Base-by-base conservation (phyloP, 257 asterid genomes). In the Hygrophila difformis region DNA sequence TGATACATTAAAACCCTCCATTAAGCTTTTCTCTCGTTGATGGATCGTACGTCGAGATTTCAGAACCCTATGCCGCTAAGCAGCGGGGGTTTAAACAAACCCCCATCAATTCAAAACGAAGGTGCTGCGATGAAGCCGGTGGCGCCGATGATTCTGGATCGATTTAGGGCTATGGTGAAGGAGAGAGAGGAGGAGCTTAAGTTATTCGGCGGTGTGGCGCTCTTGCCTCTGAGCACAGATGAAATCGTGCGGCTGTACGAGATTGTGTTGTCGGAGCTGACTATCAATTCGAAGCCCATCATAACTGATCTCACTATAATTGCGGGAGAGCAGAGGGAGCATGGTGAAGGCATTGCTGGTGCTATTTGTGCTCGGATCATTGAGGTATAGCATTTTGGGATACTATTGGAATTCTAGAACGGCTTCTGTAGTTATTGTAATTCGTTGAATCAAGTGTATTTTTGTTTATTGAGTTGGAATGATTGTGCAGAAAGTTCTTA, bases 241-340 rank as follows among this genome's bases (percentile, higher is more conserved):
- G 94, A 79, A 40, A 71, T 85, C 39, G 93, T 89, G 49, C 71
- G 80, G 67, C 56, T 85, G 62, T 89, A 89, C 23, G 96, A 89
- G 55, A 34, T 66, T 51, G 49, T 78, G 26, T 57, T 89, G 19
- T 77, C 92, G 8, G 89, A 83, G 19, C 87, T 89, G 48, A 72
- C 78, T 12, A 54, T 76, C 39, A 89, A 89, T 72, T 89, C 84
- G 53, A 89, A 89, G 80, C 91, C 93, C 10, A 59, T 82, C 28
- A 89, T 89, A 43, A 89, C 94, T 63, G 96, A 82, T 64, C 92
- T 89, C 48, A 89, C 96, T 19, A 82, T 89, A 24, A 82, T 89
- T 28, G 96, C 98, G 5, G 98, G 96, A 24, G 96, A 89, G 62
- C 85, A 75, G 61, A 65, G 73, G 69, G 69, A 60, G 31, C 91